Evolutionary conservation across 2,329 filamentous ascomycete genomes (phyloP), one percentile per base, ranked within the genome.

Genomic region (Arthroderma uncinatum): DNA sequence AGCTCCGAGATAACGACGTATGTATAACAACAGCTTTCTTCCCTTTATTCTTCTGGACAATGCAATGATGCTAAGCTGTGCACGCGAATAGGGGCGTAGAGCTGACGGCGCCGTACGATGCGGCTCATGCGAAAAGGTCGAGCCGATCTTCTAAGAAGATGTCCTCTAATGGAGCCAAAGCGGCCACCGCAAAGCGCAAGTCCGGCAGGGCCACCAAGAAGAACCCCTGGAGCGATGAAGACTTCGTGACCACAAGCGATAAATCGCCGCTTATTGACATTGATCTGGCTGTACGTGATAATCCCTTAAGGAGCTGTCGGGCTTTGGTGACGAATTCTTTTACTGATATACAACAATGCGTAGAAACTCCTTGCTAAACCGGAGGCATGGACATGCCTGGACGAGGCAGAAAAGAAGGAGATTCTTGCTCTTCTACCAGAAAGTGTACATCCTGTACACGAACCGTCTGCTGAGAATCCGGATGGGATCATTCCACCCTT

Each of bases 341-440:
- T 5, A 25, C 14, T 14, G 28, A 25, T 42, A 14, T 37, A 36
- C 53, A 19, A 21, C 36, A 54, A 48, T 40, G n/a, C 23, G 9
- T 61, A 74, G 73, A 71, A 69, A 66, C 60, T 75, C 5, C 65
- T 76, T 25, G 64, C 71, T 6, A 65, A 67, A 16, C 72, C 72
- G 1, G 64, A 68, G 59, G 70, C 74, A 36, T 76, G 74, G 72
- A 64, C 70, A 21, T 68, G 64, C 55, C 69, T 76, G 12, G 69
- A 73, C 21, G 72, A 73, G 58, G 62, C 64, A 19, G 71, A 74
- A 58, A 74, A 75, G 60, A 65, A 67, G 48, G 68, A 73, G 57
- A 70, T 76, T 19, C 61, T 73, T 19, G 60, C 62, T 56, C 57
- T 71, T 30, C 67, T 77, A 37, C 75, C 74, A 9, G 68, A 70